phyloP scores from a whole-genome alignment of 2,329 filamentous ascomycete species.

The Pestalotiopsis sp. region DNA sequence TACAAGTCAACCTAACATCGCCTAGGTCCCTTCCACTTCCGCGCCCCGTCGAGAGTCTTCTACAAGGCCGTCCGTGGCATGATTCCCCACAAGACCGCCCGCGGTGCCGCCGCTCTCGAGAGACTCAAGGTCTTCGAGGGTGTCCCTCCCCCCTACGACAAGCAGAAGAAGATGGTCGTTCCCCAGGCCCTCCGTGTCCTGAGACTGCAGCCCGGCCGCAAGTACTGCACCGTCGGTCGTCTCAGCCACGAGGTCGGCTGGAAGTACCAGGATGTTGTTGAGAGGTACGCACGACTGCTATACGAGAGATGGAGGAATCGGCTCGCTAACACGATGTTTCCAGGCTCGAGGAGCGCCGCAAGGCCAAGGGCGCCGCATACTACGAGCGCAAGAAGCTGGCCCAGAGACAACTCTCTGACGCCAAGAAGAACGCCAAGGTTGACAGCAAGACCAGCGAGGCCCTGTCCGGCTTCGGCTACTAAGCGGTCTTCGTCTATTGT shows the following conservation, averaged over 20 bases:
- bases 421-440: conserved; percentile 88
- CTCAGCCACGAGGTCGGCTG: conserved; percentile 99
- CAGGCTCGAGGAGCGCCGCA: conserved; percentile 98
- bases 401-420: conserved; percentile 85
- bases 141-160: conserved; percentile 98
- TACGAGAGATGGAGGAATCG: conserved; percentile 14
- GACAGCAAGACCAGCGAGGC: conserved; percentile 86
- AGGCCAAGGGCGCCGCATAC: conserved; percentile 98
- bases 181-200: conserved; percentile 97
- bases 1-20: conserved; percentile 31
- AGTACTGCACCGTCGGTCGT: conserved; percentile 99
- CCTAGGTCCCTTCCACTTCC: conserved; percentile 98
- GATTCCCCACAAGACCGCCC: conserved; percentile 99
- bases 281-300: conserved; percentile 66
- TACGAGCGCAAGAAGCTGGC: conserved; percentile 99
- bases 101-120: conserved; percentile 94
- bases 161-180: conserved; percentile 99
- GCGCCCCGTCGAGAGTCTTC: conserved; percentile 98
- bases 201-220: conserved; percentile 96
- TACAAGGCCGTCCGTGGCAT: conserved; percentile 99
- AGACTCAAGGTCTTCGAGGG: conserved; percentile 99
- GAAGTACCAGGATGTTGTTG: conserved; percentile 99
- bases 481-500: conserved; percentile 39
- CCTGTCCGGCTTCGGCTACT: conserved; percentile 91
- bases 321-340: conserved; percentile 24